Evolutionary conservation across 352 stramenopile species (phyloP).

Genomic region (Phytophthora vignae): DNA sequence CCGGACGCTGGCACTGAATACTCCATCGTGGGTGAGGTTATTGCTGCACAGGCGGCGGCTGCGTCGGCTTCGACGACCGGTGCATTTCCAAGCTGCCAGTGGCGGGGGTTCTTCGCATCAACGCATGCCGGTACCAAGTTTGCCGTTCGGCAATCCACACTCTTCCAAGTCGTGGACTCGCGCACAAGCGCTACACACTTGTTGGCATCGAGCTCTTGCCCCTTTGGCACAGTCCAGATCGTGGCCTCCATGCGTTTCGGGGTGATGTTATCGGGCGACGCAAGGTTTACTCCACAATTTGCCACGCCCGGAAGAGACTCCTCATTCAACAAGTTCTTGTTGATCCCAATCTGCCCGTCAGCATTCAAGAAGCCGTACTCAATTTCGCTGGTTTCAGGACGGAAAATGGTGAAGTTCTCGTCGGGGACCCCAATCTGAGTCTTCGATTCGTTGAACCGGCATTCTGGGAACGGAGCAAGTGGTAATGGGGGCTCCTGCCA

Average conservation of each 20-base stretch:
- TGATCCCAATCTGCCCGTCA: slow-evolving; percentile 70
- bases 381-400: slow-evolving; percentile 86
- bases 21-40: slow-evolving; percentile 13
- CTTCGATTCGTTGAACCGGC: slow-evolving; percentile 54
- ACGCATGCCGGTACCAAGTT: slow-evolving; percentile 58
- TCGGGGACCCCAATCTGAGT: slow-evolving; percentile 51
- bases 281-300: slow-evolving; percentile 80
- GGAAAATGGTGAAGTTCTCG: slow-evolving; percentile 71
- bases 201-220: slow-evolving; percentile 37
- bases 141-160: slow-evolving; percentile 58
- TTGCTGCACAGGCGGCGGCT: slow-evolving; percentile 30
- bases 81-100: slow-evolving; percentile 48
- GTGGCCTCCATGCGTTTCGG: slow-evolving; percentile 83
- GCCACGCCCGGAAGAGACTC: slow-evolving; percentile 65
- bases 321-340: slow-evolving; percentile 77
- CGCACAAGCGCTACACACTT: slow-evolving; percentile 68
- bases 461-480: slow-evolving; percentile 69
- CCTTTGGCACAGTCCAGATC: slow-evolving; percentile 61
- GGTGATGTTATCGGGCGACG: slow-evolving; percentile 86
- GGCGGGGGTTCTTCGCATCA: slow-evolving; percentile 33
- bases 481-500: slow-evolving; percentile 79
- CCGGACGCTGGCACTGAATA: slow-evolving; percentile 60
- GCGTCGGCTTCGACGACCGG: slow-evolving; percentile 46
- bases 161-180: slow-evolving; percentile 50
- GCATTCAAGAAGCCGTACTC: slow-evolving; percentile 87